Conservation (phyloP, 805 yeast species). For the Yarrowia divulgata region DNA sequence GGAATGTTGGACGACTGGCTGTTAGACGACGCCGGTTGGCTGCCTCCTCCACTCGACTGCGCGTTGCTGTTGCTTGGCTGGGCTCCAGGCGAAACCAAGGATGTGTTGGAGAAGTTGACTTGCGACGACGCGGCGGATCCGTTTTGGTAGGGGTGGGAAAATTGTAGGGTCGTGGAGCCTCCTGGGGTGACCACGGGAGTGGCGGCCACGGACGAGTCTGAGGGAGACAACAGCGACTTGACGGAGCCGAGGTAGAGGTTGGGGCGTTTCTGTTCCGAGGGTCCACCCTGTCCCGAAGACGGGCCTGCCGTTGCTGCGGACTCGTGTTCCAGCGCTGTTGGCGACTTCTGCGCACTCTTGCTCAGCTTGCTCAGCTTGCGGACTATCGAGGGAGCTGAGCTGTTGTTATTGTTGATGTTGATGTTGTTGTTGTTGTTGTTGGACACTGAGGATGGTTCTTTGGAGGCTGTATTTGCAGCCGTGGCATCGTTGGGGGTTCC, state of each 20-base stretch:
- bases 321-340: constrained; percentile 5
- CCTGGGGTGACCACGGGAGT: constrained; percentile 26
- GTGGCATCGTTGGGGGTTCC: constrained; percentile 15
- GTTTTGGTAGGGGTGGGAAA: constrained; percentile 25
- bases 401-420: not conserved
- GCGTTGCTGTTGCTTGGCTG: constrained; percentile 3
- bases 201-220: constrained; percentile 19
- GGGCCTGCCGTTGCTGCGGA: not conserved
- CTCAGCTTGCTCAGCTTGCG: constrained; percentile 20
- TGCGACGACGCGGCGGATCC: constrained; percentile 30
- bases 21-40: not conserved
- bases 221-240: constrained; percentile 24
- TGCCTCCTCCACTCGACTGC: not conserved
- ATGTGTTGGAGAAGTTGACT: constrained; percentile 18
- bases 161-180: constrained; percentile 28
- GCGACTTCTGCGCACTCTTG: constrained; percentile 28
- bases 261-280: constrained; percentile 12
- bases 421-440: not conserved
- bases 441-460: not conserved
- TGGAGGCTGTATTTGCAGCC: not conserved
- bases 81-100: constrained; percentile 14
- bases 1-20: constrained; percentile 4
- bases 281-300: not conserved
- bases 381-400: constrained; percentile 3
- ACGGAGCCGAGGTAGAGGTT: constrained; percentile 21